These are phyloP conservation scores for Acidomyces sp. DNA, from an alignment of 495 filamentous ascomycete genomes.

Conservation along the genomic window DNA sequence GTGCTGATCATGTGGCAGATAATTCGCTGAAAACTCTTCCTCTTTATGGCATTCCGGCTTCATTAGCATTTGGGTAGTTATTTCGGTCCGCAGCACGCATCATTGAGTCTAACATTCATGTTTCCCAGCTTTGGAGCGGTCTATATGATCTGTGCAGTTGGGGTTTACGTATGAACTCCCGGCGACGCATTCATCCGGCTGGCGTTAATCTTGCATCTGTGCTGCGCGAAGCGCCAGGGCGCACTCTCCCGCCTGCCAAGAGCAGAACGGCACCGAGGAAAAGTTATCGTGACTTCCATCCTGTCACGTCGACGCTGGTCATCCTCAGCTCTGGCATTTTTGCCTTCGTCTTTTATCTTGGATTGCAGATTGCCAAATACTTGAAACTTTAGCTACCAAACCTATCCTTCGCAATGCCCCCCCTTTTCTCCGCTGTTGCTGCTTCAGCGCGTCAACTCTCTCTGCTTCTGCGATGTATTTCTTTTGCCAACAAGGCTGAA, in stretches of 20 bases:
- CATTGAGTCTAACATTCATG: no score
- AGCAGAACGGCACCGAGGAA: background rate
- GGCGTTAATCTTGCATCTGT: background rate
- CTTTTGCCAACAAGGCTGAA: conserved; percentile 65
- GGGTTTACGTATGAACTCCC: conserved; percentile 77
- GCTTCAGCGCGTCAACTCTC: conserved; percentile 78
- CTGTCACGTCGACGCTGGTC: conserved; percentile 11
- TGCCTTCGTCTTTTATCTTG: conserved; percentile 5
- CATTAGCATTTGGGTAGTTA: conserved; percentile 75
- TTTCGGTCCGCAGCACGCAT: no score
- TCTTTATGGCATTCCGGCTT: conserved; percentile 74
- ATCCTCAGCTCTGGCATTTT: conserved; percentile 1
- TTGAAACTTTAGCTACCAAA: no score
- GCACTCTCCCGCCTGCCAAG: background rate
- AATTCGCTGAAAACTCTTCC: conserved; percentile 68
- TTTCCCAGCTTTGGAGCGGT: conserved; percentile 72
- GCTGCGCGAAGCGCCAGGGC: background rate
- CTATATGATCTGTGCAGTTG: conserved; percentile 95
- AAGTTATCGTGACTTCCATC: conserved; percentile 6
- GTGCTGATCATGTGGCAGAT: conserved; percentile 40
- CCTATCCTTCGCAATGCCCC: conserved; percentile 20
- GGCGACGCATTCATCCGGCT: background rate
- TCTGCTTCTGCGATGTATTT: conserved; percentile 77
- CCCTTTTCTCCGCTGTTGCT: conserved; percentile 71
- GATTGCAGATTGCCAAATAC: no score